Percentiles rank a stretch among this genome's conserved stretches.
Evolutionary conservation across 768 basidiomycete species (phyloP).

Genomic region (Kwoniella shandongensis): DNA sequence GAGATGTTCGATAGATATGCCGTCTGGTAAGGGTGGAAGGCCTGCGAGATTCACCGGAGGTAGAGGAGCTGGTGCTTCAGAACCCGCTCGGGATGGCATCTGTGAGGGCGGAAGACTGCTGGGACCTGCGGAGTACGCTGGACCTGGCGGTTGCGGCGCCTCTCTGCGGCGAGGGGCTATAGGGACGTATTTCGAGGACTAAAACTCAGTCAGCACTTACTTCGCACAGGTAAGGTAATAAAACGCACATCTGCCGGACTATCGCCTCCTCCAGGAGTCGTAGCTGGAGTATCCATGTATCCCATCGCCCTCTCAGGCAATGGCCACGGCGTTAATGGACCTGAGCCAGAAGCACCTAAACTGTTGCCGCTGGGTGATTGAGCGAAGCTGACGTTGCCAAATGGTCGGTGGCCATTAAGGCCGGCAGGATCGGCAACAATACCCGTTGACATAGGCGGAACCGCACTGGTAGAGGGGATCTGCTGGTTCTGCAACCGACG

Average conservation of each 20-base stretch:
- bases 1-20: conserved; percentile 45
- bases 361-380: conserved; percentile 20
- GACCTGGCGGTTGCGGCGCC: conserved; percentile 37
- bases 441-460: neutral
- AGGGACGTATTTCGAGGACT: conserved; percentile 17
- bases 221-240: neutral
- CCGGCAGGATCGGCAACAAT: no score
- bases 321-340: conserved; percentile 22
- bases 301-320: conserved; percentile 26
- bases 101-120: conserved; percentile 16
- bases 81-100: conserved; percentile 17
- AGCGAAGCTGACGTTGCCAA: conserved; percentile 6
- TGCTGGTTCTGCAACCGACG: conserved; percentile 19
- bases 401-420: neutral
- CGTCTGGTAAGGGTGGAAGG: conserved; percentile 49
- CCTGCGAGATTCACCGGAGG: conserved; percentile 21
- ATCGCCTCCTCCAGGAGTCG: conserved; percentile 45
- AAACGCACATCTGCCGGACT: conserved; percentile 37
- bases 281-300: conserved; percentile 39
- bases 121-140: conserved; percentile 10
- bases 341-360: neutral
- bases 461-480: neutral
- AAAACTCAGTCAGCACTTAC: neutral
- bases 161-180: conserved; percentile 31
- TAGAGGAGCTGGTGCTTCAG: conserved; percentile 10